A percentile compares a stretch with the other conserved stretches of the same genome.
phyloP scores from a whole-genome alignment of 176 grass and related monocot species.

The Phragmites australis region DNA sequence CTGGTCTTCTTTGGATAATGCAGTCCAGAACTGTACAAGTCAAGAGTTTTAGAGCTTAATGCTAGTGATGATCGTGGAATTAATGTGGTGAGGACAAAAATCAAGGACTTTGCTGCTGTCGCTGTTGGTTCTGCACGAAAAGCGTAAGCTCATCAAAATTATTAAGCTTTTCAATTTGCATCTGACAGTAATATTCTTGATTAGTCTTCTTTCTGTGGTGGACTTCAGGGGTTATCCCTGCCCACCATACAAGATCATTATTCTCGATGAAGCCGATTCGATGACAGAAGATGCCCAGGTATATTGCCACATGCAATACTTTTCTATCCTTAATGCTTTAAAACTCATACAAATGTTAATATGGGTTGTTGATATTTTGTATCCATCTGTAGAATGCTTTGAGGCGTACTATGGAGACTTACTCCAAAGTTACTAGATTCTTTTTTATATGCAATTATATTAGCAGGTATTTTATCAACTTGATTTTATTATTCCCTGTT shows the following conservation, averaged over 20 bases:
- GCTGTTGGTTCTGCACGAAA: constrained; percentile 76
- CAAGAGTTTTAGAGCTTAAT: constrained; percentile 97
- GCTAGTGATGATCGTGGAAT: constrained; percentile 99
- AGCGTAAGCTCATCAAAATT: constrained; percentile 53
- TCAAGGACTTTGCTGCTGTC: constrained; percentile 96
- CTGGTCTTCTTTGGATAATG: constrained; percentile 13
- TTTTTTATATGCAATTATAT: constrained; percentile 99
- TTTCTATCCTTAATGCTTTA: constrained; percentile 27
- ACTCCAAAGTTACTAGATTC: constrained; percentile 97
- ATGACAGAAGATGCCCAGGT: constrained; percentile 99
- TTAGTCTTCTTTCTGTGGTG: constrained; percentile 28
- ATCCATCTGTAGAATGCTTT: constrained; percentile 72
- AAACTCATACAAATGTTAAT: not conserved
- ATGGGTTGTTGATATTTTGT: constrained; percentile 21
- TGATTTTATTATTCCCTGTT: constrained; percentile 5
- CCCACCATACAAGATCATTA: constrained; percentile 98
- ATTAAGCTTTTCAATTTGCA: constrained; percentile 18
- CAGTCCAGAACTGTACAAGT: constrained; percentile 94
- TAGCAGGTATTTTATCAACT: constrained; percentile 72
- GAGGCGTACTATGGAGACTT: constrained; percentile 85
- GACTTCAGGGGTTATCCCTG: constrained; percentile 76
- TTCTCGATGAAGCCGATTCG: constrained; percentile 99
- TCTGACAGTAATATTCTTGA: constrained; percentile 38
- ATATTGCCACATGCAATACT: constrained; percentile 29
- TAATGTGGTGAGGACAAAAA: constrained; percentile 96